These are phyloP conservation scores for Dactylonectria estremocensis DNA, from an alignment of 2,329 filamentous ascomycete species.

Conservation along the genomic window DNA sequence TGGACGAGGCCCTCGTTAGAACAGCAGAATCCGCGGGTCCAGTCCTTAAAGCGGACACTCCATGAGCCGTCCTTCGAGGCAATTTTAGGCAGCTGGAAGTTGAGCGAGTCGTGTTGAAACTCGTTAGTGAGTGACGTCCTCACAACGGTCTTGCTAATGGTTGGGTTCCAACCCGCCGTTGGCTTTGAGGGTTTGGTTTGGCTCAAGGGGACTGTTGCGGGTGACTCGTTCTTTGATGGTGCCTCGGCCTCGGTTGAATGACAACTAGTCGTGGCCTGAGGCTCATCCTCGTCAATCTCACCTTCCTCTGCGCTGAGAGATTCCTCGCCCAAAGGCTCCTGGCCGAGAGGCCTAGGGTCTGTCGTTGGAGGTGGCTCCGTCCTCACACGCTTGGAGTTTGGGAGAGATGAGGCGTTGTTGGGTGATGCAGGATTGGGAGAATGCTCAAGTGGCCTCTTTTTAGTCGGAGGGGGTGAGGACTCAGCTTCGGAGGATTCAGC, in stretches of 20 bases:
- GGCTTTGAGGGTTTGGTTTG: constrained; percentile 24
- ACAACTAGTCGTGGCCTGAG: constrained; percentile 3
- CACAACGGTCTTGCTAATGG: constrained; percentile 29
- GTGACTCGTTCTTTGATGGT: background rate
- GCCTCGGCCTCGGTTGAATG: background rate
- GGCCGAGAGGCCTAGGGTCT: constrained; percentile 18
- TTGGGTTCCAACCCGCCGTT: constrained; percentile 34
- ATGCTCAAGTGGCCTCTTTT: constrained; percentile 51
- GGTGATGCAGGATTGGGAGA: constrained; percentile 27
- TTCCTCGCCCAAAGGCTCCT: constrained; percentile 19
- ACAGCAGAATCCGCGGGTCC: constrained; percentile 51
- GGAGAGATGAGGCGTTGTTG: constrained; percentile 27
- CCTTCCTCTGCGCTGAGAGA: constrained; percentile 51
- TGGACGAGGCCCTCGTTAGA: constrained; percentile 44
- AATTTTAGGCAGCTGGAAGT: constrained; percentile 50
- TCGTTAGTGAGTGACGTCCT: constrained; percentile 36
- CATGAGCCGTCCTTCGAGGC: constrained; percentile 51
- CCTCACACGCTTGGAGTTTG: constrained; percentile 43
- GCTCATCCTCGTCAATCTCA: constrained; percentile 48
- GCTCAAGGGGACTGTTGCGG: background rate
- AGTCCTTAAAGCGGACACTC: constrained; percentile 54
- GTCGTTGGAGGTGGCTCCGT: constrained; percentile 21
- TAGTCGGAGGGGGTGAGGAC: constrained; percentile 30
- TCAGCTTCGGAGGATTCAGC: constrained; percentile 45
- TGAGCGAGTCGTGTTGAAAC: constrained; percentile 39